Conservation (phyloP, 495 filamentous ascomycete genomes). For the Baudoinia panamericana region DNA sequence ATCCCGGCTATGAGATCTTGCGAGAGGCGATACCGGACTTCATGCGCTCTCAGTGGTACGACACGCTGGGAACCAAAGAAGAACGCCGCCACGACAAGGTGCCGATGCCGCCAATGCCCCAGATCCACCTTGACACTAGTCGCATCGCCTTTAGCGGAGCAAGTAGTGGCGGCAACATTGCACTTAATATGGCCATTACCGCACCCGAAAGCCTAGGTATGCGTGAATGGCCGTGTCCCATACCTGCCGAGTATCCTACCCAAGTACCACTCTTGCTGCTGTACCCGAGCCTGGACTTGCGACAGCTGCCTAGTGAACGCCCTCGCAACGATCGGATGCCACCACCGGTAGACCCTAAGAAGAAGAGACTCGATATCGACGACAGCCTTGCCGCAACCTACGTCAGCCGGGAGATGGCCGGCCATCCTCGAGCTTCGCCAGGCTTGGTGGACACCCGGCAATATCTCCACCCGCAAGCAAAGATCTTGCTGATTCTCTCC, state of each 20-base stretch:
- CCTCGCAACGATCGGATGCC: conserved; percentile 4
- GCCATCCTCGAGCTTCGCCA: conserved; percentile 19
- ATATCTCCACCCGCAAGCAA: conserved; percentile 22
- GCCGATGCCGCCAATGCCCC: conserved; percentile 2
- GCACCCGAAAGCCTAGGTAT: conserved; percentile 12
- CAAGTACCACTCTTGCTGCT: conserved; percentile 13
- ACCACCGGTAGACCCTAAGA: conserved; percentile 6
- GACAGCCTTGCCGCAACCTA: conserved; percentile 14
- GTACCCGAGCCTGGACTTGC: conserved; percentile 14
- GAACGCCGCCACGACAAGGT: conserved; percentile 10
- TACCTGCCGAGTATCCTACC: conserved; percentile 13
- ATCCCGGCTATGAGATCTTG: conserved; percentile 2
- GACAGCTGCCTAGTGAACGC: conserved; percentile 13
- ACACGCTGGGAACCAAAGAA: conserved; percentile 8
- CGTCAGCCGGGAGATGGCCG: conserved; percentile 16
- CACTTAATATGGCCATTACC: conserved; percentile 26
- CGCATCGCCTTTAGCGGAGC: conserved; percentile 27
- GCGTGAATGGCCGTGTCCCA: conserved; percentile 15
- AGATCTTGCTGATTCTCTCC: conserved; percentile 27
- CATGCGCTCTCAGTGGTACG: conserved; percentile 10
- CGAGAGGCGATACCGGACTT: conserved; percentile 5
- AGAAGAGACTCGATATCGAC: conserved; percentile 14
- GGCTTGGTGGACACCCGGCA: conserved; percentile 21
- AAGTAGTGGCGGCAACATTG: conserved; percentile 28
- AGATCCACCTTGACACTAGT: conserved; percentile 22